A percentile compares a stretch with the other conserved stretches of the same genome.
Evolutionary conservation across 1,284 basidiomycete genomes (phyloP).

Genomic region (Melampsora americana): DNA sequence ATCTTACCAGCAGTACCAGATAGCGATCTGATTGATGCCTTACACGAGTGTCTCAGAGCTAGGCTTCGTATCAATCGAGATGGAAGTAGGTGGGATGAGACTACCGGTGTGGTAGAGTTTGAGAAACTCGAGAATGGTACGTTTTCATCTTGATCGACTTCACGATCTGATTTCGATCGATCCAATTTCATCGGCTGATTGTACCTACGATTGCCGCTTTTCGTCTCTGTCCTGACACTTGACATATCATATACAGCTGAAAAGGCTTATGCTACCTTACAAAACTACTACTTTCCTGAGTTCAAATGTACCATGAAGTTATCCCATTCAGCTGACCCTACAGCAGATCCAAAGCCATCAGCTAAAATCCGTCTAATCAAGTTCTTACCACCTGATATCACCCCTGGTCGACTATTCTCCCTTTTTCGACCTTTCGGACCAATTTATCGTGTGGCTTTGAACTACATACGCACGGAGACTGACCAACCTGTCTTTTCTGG

Average conservation of each 20-base stretch:
- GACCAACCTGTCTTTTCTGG: constrained; percentile 31
- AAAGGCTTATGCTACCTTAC: constrained; percentile 76
- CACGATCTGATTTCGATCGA: background rate
- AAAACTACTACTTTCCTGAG: constrained; percentile 67
- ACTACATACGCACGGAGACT: constrained; percentile 23
- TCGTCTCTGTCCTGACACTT: background rate
- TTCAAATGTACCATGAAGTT: constrained; percentile 62
- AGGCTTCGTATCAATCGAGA: constrained; percentile 18
- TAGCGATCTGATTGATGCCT: constrained; percentile 31
- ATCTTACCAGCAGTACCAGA: constrained; percentile 23
- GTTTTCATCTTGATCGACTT: background rate
- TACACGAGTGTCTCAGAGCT: constrained; percentile 40
- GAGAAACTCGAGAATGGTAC: constrained; percentile 38
- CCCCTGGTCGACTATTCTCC: constrained; percentile 67
- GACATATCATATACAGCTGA: constrained; percentile 62
- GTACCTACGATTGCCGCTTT: background rate
- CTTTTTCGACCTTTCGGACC: constrained; percentile 64
- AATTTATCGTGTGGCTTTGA: constrained; percentile 45
- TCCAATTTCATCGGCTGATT: background rate
- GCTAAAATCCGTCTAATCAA: constrained; percentile 64
- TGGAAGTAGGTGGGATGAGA: background rate
- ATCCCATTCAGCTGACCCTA: constrained; percentile 69
- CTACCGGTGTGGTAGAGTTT: constrained; percentile 34
- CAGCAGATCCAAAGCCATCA: constrained; percentile 66
- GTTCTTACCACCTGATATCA: constrained; percentile 70